phyloP scores from a whole-genome alignment of 768 basidiomycete genomes.

The Postia placenta region DNA sequence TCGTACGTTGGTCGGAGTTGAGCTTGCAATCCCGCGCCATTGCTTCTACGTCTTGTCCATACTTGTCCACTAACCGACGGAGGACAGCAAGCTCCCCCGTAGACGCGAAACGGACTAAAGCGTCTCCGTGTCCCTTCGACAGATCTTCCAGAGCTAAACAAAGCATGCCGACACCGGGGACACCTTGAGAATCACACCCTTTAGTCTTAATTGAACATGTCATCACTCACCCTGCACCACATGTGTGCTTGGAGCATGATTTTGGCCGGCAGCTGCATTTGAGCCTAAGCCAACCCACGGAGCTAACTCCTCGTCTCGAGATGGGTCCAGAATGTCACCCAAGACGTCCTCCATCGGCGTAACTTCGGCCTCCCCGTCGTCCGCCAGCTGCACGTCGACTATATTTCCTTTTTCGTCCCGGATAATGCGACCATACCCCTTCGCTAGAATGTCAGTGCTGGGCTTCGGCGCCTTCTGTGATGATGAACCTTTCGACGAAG shows the following conservation, averaged over 20 bases:
- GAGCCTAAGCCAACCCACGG: conserved; percentile 20
- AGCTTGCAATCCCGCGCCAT: conserved; percentile 80
- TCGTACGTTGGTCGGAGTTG: conserved; percentile 82
- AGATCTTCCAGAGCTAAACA: conserved; percentile 58
- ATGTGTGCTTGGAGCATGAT: conserved; percentile 14
- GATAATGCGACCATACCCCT: conserved; percentile 75
- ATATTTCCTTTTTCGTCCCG: conserved; percentile 77
- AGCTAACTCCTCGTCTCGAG: conserved; percentile 14
- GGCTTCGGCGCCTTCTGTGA: background rate
- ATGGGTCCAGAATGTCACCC: conserved; percentile 31
- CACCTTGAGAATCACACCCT: background rate
- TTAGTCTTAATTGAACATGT: background rate
- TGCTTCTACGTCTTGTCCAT: conserved; percentile 63
- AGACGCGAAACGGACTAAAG: conserved; percentile 50
- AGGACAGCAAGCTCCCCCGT: conserved; percentile 65
- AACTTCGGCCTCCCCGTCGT: conserved; percentile 39
- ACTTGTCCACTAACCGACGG: conserved; percentile 52
- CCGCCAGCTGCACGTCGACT: conserved; percentile 58
- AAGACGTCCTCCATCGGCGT: conserved; percentile 23
- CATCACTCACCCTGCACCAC: conserved; percentile 37
- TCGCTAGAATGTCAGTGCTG: conserved; percentile 31
- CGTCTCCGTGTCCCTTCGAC: conserved; percentile 29
- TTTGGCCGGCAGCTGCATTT: conserved; percentile 15
- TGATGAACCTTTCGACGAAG: conserved; percentile 16
- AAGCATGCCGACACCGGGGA: background rate